phyloP scores from a whole-genome alignment of 352 stramenopile species.

The Aphanomyces stellatus region DNA sequence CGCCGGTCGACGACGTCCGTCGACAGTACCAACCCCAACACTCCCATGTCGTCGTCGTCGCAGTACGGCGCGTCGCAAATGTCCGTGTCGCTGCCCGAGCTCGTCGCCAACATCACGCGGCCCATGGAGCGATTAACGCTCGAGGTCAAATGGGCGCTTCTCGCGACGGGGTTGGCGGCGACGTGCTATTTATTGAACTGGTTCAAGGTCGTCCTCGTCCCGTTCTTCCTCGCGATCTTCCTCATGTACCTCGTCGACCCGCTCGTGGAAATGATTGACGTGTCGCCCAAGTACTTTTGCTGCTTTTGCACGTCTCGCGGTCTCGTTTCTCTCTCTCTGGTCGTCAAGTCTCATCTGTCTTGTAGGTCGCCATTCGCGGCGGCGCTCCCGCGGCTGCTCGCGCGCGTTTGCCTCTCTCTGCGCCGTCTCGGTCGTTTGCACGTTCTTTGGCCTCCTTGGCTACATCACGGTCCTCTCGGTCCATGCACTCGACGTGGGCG shows the following conservation, averaged over 20 bases:
- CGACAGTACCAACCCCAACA: not conserved
- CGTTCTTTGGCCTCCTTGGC: slow-evolving; percentile 77
- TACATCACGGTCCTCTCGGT: slow-evolving; percentile 86
- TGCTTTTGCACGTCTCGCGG: slow-evolving; percentile 72
- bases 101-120: slow-evolving; percentile 47
- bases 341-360: not conserved
- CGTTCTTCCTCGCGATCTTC: slow-evolving; percentile 84
- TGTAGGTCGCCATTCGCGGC: slow-evolving; percentile 46
- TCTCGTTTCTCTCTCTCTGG: not conserved
- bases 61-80: not conserved
- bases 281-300: slow-evolving; percentile 80
- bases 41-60: no score
- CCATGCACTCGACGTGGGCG: slow-evolving; percentile 64
- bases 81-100: slow-evolving; percentile 37
- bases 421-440: slow-evolving; percentile 74
- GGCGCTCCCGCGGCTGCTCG: slow-evolving; percentile 72
- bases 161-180: slow-evolving; percentile 69
- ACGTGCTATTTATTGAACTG: slow-evolving; percentile 74
- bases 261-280: slow-evolving; percentile 81
- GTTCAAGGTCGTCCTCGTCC: slow-evolving; percentile 78
- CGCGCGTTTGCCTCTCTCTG: slow-evolving; percentile 74
- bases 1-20: not conserved
- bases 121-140: slow-evolving; percentile 64
- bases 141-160: slow-evolving; percentile 72
- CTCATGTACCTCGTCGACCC: slow-evolving; percentile 83